These are phyloP conservation scores for Alternaria dauci DNA, from an alignment of 2,329 filamentous ascomycete genomes.

Conservation along the genomic window DNA sequence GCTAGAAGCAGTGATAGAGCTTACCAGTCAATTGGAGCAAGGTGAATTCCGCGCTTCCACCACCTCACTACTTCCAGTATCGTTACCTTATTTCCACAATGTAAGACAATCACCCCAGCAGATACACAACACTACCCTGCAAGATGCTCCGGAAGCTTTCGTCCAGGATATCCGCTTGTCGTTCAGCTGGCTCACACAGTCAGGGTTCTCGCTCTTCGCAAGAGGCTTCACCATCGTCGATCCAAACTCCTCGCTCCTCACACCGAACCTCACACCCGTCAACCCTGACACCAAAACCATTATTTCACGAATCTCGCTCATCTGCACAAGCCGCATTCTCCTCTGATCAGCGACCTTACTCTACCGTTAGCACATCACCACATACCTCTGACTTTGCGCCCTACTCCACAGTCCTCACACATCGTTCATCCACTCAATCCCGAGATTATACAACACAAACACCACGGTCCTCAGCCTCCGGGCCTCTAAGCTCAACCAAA, in stretches of 20 bases:
- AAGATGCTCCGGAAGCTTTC: not conserved
- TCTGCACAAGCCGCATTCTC: not conserved
- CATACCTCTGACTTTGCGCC: not conserved
- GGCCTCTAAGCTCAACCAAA: not conserved
- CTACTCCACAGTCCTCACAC: not conserved
- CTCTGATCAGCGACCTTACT: not conserved
- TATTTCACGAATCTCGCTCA: not conserved
- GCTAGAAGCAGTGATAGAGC: not conserved
- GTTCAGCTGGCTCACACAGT: not conserved
- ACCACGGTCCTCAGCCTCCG: constrained; percentile 1
- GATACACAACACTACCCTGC: not conserved
- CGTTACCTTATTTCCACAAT: not conserved
- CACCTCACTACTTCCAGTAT: not conserved
- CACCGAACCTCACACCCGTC: not conserved
- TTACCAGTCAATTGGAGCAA: not conserved
- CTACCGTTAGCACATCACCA: not conserved
- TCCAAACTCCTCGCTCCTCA: not conserved
- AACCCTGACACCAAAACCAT: not conserved
- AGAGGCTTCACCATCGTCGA: not conserved
- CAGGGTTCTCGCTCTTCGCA: not conserved
- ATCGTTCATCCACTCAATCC: not conserved
- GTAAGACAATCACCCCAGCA: not conserved
- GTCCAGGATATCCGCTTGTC: not conserved
- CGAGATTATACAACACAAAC: not conserved
- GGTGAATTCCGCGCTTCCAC: not conserved